Base-by-base conservation (phyloP, 2,329 filamentous ascomycete species). In the Delphinella strobiligena region DNA sequence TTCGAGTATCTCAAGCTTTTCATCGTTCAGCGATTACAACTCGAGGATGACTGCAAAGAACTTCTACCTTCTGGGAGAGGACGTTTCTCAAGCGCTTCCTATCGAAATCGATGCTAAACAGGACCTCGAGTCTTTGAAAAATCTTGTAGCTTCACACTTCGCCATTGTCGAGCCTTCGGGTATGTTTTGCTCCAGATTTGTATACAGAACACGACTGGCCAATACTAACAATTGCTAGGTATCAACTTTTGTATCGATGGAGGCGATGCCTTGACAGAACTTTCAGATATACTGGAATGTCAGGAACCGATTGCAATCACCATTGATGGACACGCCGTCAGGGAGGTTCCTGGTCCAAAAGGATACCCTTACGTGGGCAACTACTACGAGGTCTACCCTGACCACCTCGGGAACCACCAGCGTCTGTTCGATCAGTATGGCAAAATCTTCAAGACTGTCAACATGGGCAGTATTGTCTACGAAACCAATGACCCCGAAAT, bases 291-390 rank as follows among this genome's bases (percentile, higher is more conserved):
- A 17, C 35, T 47, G n/a, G 36, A 27, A 31, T 37, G 47, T 19
- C 27, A 45, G 15, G 44, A 38, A 18, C 41, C 54, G 5, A 47
- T 58, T 19, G 49, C 45, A 40, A 60, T 73, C 45, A 64, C 61
- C 4, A 61, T 74, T 12, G 69, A 73, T 41, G 68, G 69, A 16
- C 60, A 68, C 29, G 49, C 59, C 3, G 64, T 74, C 5, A 67
- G 64, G 1, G 58, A 66, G 2, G 45, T 50, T 2, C 54, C 52
- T 2, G 63, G 60, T 2, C 71, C 60, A 14, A 45, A 45, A 18
- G 54, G 55, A 7, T 49, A 61, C 5, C 60, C 61, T 1, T 51
- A 55, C 27, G 52, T 60, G 7, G 60, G 60, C 14, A 60, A 54
- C 40, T 59, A 55, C 31, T 43, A 47, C 19, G 60, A 59, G 43